phyloP scores from a whole-genome alignment of 306 rosid species.

The Lablab purpureus region DNA sequence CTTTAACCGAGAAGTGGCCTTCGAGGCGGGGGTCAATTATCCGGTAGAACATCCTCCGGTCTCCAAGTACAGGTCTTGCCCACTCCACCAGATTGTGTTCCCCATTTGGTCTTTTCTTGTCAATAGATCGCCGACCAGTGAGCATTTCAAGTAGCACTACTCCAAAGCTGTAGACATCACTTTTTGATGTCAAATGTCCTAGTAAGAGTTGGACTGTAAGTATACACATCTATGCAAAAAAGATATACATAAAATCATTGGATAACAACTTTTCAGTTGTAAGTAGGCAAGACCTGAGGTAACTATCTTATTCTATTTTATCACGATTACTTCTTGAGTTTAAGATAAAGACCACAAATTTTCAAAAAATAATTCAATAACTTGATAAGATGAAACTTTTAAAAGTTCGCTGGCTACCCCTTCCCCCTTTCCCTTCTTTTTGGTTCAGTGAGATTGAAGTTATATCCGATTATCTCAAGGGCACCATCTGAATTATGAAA shows the following conservation, averaged over 20 bases:
- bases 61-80: conserved; percentile 84
- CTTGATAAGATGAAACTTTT: conserved; percentile 14
- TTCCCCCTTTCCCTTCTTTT: background rate
- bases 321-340: conserved; percentile 1
- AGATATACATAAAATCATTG: background rate
- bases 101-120: conserved; percentile 90
- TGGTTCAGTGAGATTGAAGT: background rate
- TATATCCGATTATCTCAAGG: background rate
- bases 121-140: conserved; percentile 90
- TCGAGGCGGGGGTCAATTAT: conserved; percentile 91
- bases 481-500: background rate
- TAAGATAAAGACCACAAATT: conserved; percentile 19
- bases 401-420: background rate
- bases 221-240: background rate
- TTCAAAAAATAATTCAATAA: background rate
- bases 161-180: conserved; percentile 96
- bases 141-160: conserved; percentile 95
- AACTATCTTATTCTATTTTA: conserved; percentile 20
- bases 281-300: conserved; percentile 13
- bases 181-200: conserved; percentile 95
- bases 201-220: conserved; percentile 27
- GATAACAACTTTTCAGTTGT: background rate
- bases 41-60: conserved; percentile 75
- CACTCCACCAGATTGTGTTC: conserved; percentile 96
- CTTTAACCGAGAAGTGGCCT: conserved; percentile 94